Percentiles rank a stretch among this genome's conserved stretches.
phyloP scores from a whole-genome alignment of 2,329 filamentous ascomycete species.

The Lachnellula arida region DNA sequence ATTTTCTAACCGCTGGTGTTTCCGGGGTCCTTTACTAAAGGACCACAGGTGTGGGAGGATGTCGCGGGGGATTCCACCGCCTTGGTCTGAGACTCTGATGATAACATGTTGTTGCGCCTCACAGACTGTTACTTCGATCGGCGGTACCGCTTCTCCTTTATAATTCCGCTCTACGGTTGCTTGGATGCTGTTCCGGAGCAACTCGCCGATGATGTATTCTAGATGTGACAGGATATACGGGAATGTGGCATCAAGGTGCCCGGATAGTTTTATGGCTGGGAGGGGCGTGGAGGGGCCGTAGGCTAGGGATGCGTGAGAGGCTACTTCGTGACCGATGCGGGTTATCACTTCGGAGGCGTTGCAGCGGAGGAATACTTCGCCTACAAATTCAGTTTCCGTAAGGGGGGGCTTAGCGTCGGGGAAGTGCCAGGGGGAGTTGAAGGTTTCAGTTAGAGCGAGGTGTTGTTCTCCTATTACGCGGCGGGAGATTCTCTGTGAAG shows the following conservation, averaged over 20 bases:
- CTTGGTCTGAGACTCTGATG: constrained; percentile 91
- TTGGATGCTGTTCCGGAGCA: constrained; percentile 91
- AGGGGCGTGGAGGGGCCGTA: constrained; percentile 68
- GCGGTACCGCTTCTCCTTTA: constrained; percentile 39
- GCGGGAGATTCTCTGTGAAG: constrained; percentile 74
- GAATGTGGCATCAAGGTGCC: constrained; percentile 85
- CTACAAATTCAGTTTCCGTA: constrained; percentile 75
- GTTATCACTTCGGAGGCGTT: constrained; percentile 85
- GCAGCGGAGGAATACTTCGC: constrained; percentile 91
- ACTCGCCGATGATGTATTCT: constrained; percentile 94
- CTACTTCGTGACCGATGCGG: constrained; percentile 72
- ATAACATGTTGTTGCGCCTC: constrained; percentile 94
- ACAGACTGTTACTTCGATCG: constrained; percentile 91
- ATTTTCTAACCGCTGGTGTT: constrained; percentile 73
- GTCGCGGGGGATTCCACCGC: constrained; percentile 82
- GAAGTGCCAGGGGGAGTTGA: constrained; percentile 85
- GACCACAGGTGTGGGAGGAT: constrained; percentile 91
- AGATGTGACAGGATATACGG: constrained; percentile 95
- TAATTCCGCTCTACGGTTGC: constrained; percentile 69
- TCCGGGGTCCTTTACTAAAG: constrained; percentile 87
- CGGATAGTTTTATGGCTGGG: constrained; percentile 76
- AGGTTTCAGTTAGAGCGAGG: constrained; percentile 89
- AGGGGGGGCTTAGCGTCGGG: constrained; percentile 56
- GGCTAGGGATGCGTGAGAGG: constrained; percentile 66
- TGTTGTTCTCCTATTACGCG: constrained; percentile 98